phyloP scores from a whole-genome alignment of 306 rosid species.

The Trichosanthes cucumerina region DNA sequence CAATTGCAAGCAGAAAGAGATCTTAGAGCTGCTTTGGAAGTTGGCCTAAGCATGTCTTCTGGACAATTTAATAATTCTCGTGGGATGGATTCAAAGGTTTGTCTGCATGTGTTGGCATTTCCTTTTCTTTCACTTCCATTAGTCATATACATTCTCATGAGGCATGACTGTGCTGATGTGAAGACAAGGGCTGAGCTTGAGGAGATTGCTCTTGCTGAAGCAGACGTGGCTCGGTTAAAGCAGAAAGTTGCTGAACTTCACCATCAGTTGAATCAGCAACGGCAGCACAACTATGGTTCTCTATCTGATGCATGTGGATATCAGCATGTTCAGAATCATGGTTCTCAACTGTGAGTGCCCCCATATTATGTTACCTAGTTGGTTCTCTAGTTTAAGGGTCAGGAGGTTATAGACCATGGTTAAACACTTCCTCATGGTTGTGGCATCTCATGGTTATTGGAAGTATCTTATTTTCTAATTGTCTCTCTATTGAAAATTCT shows the following conservation, averaged over 20 bases:
- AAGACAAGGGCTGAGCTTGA: slow-evolving; percentile 97
- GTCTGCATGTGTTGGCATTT: slow-evolving; percentile 11
- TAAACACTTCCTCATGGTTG: neutral
- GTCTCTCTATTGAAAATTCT: neutral
- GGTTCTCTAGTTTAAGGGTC: neutral
- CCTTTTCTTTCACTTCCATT: slow-evolving; percentile 7
- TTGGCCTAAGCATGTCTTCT: slow-evolving; percentile 93
- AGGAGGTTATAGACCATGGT: neutral
- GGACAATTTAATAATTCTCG: slow-evolving; percentile 82
- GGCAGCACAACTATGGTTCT: slow-evolving; percentile 89
- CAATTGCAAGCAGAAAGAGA: slow-evolving; percentile 99
- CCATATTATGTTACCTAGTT: neutral
- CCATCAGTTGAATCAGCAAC: slow-evolving; percentile 92
- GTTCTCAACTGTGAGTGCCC: slow-evolving; percentile 73
- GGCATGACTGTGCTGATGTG: slow-evolving; percentile 21
- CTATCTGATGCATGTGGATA: slow-evolving; percentile 75
- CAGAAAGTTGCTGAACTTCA: slow-evolving; percentile 99
- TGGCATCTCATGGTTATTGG: neutral
- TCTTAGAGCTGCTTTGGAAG: slow-evolving; percentile 98
- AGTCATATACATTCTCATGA: slow-evolving; percentile 23
- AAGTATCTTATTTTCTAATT: neutral
- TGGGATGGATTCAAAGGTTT: slow-evolving; percentile 94
- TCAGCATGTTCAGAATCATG: slow-evolving; percentile 68
- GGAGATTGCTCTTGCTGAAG: slow-evolving; percentile 99
- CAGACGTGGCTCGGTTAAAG: slow-evolving; percentile 95